Conservation (phyloP, 2,329 filamentous ascomycete species). For the Aspergillus awamori region DNA sequence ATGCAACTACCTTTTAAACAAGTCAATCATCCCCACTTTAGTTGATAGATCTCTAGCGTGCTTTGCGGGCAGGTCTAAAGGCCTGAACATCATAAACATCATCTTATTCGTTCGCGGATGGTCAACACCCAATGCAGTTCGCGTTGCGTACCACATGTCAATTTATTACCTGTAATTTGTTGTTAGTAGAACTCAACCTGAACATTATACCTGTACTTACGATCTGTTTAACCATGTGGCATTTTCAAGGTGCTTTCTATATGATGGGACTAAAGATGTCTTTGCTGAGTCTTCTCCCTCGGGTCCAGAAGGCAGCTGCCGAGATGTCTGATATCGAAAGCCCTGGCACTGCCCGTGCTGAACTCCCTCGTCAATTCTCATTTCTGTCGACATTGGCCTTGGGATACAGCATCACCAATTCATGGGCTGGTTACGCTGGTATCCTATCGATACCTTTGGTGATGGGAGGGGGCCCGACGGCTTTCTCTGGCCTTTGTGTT, state of each 20-base stretch:
- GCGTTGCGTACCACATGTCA: not conserved
- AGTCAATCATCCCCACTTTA: not conserved
- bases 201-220: not conserved
- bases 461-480: slow-evolving; percentile 28
- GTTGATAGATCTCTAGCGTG: too few species aligned
- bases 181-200: not conserved
- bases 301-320: not conserved
- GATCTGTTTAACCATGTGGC: not conserved
- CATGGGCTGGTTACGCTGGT: slow-evolving; percentile 34
- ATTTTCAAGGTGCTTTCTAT: not conserved
- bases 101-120: too few species aligned
- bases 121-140: not conserved
- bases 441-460: slow-evolving; percentile 24
- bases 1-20: not conserved
- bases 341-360: not conserved
- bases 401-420: slow-evolving; percentile 35
- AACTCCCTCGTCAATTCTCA: slow-evolving; percentile 26
- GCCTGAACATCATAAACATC: too few species aligned
- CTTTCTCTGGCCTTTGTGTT: slow-evolving; percentile 29
- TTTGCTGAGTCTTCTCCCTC: not conserved
- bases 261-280: not conserved
- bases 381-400: slow-evolving; percentile 27
- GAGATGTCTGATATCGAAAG: not conserved
- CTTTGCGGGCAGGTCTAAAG: too few species aligned
- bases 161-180: not conserved